Conservation (phyloP, 2,329 filamentous ascomycete species). For the Calonectria pteridis region DNA sequence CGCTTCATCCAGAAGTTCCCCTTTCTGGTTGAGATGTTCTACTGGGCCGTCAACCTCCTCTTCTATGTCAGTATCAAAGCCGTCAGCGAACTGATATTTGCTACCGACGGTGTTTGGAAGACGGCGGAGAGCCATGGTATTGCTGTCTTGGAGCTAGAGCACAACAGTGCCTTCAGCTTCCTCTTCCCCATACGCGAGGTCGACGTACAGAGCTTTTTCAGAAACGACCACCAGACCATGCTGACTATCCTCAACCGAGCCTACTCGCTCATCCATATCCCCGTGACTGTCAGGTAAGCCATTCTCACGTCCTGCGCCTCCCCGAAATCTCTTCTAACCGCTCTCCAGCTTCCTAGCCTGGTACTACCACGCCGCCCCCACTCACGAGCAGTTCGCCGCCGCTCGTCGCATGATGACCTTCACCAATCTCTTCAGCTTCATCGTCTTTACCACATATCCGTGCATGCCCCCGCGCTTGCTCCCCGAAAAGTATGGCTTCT, state of each 20-base stretch:
- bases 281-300: constrained; percentile 67
- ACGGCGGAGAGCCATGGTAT: constrained; percentile 68
- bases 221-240: constrained; percentile 63
- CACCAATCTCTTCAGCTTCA: constrained; percentile 67
- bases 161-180: constrained; percentile 61
- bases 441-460: constrained; percentile 67
- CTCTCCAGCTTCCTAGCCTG: constrained; percentile 69
- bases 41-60: constrained; percentile 75
- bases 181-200: constrained; percentile 66
- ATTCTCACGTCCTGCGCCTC: constrained; percentile 24
- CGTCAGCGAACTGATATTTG: constrained; percentile 48
- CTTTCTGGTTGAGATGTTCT: constrained; percentile 80
- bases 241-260: constrained; percentile 69
- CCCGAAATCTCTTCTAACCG: background rate
- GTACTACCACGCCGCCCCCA: constrained; percentile 70
- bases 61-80: constrained; percentile 62
- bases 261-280: constrained; percentile 72
- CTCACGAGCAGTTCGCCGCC: constrained; percentile 51
- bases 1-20: constrained; percentile 74
- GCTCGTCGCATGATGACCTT: constrained; percentile 60
- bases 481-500: constrained; percentile 68
- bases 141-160: constrained; percentile 66
- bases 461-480: constrained; percentile 70
- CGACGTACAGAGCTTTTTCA: constrained; percentile 68
- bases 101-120: constrained; percentile 62